Evolutionary conservation across 2,329 filamentous ascomycete genomes (phyloP), one percentile per base, ranked within the genome.

Genomic region (Epichloe sylvatica): DNA sequence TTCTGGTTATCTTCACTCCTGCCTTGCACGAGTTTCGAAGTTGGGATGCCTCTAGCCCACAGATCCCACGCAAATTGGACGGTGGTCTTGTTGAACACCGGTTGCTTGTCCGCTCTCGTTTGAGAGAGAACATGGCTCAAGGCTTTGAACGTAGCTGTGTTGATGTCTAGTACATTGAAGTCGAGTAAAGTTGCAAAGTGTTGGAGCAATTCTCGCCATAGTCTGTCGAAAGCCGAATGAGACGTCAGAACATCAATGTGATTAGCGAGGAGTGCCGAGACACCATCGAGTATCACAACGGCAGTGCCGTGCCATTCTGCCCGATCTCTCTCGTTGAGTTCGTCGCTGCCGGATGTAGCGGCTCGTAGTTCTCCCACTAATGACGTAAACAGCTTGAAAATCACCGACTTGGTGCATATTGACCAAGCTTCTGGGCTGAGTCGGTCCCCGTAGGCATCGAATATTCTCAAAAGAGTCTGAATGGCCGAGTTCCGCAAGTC

Each of bases 401-500:
- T 74, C 6, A 96, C 84, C 6, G 78, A 80, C 52, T 85, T 82
- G 49, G 95, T 77, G 57, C 89, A 92, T 30, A 91, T 75, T 45
- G 83, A 82, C 90, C 89, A 97, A 0, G 86, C 83, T 59, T 84
- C 79, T 0, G 86, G 75, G 39, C 77, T 82, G 4, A 96, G 72
- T 48, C 84, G 83, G 55, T 90, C 84, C 11, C 88, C 88, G 54
- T 94, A 94, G 1, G 87, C 89, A 62, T 95, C 89, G 54, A 97
- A 89, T 19, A 97, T 95, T 43, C 89, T 80, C 50, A 96, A 75
- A 3, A 97, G 70, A 0, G 91, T 96, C 63, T 96, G 91, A 21
- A 96, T 86, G 1, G 90, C 88, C 70, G 86, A 89, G 58, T 91
- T 91, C 41, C 87, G 77, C 41, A 92, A 72, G 61, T 94, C 88